phyloP scores from a whole-genome alignment of 169 alveolate species.

The Cryptosporidium meleagridis region DNA sequence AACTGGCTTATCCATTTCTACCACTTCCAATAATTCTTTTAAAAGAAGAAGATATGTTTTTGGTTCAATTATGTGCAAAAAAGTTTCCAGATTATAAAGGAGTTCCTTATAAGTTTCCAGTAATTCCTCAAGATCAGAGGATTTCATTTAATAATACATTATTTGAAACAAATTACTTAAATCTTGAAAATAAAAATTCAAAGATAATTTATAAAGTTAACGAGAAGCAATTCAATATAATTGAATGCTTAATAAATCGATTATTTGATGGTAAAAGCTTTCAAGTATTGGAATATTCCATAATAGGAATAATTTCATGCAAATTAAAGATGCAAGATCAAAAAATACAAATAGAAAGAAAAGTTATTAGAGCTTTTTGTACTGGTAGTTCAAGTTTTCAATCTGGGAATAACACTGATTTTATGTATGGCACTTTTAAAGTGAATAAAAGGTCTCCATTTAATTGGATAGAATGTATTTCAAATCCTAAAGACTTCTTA shows the following conservation, averaged over 20 bases:
- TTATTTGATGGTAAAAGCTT: slow-evolving; percentile 3
- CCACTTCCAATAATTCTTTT: slow-evolving; percentile 27
- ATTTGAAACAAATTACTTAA: slow-evolving; percentile 1
- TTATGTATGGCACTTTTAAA: slow-evolving; percentile 6
- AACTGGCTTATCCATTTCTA: slow-evolving; percentile 44
- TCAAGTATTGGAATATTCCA: slow-evolving; percentile 19
- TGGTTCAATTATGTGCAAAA: slow-evolving; percentile 23
- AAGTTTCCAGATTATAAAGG: slow-evolving; percentile 41
- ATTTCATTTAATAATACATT: slow-evolving; percentile 11
- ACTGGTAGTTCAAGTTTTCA: slow-evolving; percentile 25
- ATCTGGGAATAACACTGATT: not conserved
- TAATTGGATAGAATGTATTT: not conserved
- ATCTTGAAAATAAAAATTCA: not conserved
- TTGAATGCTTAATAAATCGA: slow-evolving; percentile 35
- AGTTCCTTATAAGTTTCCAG: slow-evolving; percentile 45
- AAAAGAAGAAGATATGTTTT: slow-evolving; percentile 45
- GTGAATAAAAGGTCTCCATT: not conserved
- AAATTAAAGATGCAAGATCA: not conserved
- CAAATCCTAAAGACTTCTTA: not conserved
- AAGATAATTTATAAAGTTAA: not conserved
- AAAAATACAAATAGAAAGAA: slow-evolving; percentile 1
- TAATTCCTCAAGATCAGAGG: slow-evolving; percentile 17
- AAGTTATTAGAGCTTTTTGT: slow-evolving; percentile 44
- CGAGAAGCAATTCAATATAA: not conserved
- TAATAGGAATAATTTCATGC: slow-evolving; percentile 29